Base-by-base conservation (phyloP, 148 eudicot species). In the Rhododendron molle region DNA sequence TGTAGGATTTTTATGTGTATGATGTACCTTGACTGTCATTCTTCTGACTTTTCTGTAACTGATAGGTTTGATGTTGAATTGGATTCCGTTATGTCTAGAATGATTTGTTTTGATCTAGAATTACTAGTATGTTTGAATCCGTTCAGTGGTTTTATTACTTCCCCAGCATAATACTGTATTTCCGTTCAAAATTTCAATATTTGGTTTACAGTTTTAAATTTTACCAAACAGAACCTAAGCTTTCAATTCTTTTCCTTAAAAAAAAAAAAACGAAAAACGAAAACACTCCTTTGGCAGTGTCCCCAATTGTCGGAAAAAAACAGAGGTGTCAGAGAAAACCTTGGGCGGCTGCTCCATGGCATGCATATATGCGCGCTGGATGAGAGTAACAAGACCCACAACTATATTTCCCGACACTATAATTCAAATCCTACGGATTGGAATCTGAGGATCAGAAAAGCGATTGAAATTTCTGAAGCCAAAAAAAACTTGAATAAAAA, bases 11-110 rank as follows among this genome's bases (percentile, higher is more conserved):
- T 40, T 34, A 83, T 56, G 28, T 74, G 81, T 86, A 72, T 72
- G 54, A 85, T 44, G 74, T 28, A 43, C 60, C 52, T 76, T 34
- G 83, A 81, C 52, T 36, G 83, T 87, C 83, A 87, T 67, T 67
- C 65, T 76, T 76, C 43, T 49, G 32, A 49, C 54, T 86, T 54
- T 47, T 52, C 78, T 80, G 84, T 74, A 84, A 13, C 81, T 54
- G 81, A 54, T 46, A 34, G 49, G 34, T 36, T 49, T 60, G 52
- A 38, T 74, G 7, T 54, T 54, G 15, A 76, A 54, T 47, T 52
- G 36, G 81, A 74, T 52, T 76, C 26, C 26, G 0, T 58, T 58
- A 20, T 21, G 65, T 58, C 9, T 58, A 21, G 65, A 58, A 58
- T 58, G 65, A 58, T 20, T 58, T 74, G 81, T 36, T 49, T 38